Evolutionary conservation across 2,329 filamentous ascomycete species (phyloP).

Genomic region (Fusarium piperis): DNA sequence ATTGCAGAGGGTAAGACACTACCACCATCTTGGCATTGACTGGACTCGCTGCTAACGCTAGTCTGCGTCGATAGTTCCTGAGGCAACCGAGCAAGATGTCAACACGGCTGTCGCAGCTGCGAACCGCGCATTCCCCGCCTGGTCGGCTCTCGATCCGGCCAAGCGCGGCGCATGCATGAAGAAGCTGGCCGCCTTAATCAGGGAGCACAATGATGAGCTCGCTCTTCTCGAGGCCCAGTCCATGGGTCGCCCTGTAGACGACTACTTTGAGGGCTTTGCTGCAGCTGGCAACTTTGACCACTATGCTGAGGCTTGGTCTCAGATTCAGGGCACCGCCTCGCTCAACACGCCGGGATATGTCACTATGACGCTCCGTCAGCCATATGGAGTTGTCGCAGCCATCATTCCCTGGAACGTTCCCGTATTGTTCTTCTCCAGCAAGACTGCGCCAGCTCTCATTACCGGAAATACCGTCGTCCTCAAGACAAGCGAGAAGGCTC

Average conservation of each 20-base stretch:
- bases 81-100: conserved; percentile 59
- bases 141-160: conserved; percentile 52
- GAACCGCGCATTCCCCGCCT: conserved; percentile 58
- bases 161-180: conserved; percentile 55
- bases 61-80: conserved; percentile 26
- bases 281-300: conserved; percentile 52
- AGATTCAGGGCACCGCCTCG: conserved; percentile 56
- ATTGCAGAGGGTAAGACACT: conserved; percentile 22
- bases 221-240: conserved; percentile 42
- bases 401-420: conserved; percentile 70
- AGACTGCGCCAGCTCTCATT: conserved; percentile 42
- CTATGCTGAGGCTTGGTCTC: conserved; percentile 52
- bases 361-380: conserved; percentile 58
- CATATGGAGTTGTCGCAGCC: conserved; percentile 61
- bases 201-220: conserved; percentile 52
- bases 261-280: conserved; percentile 48
- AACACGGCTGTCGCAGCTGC: conserved; percentile 60
- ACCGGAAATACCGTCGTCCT: conserved; percentile 33
- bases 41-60: not conserved
- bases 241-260: conserved; percentile 28
- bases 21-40: not conserved
- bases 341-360: conserved; percentile 59
- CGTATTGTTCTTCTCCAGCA: conserved; percentile 56
- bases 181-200: conserved; percentile 57
- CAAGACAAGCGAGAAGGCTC: conserved; percentile 35